These are phyloP conservation scores for Hanseniaspora mollemarum DNA, from an alignment of 805 yeast genomes.

Conservation along the genomic window DNA sequence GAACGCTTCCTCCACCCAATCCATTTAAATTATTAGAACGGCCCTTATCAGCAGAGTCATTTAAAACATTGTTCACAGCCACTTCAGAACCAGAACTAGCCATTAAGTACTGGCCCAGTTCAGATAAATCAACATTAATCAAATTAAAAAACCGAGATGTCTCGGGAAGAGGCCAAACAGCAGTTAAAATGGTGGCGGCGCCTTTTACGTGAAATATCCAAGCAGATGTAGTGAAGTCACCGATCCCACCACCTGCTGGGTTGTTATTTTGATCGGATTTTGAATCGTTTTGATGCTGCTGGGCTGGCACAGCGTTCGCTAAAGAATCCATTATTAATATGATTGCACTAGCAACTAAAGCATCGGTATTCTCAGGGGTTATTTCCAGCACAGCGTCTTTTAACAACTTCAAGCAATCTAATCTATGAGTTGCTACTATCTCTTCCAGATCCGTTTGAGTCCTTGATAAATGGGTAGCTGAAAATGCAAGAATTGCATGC, in stretches of 20 bases:
- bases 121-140: conserved; percentile 80
- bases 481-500: conserved; percentile 83
- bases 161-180: conserved; percentile 85
- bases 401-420: conserved; percentile 69
- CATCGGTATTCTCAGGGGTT: conserved; percentile 77
- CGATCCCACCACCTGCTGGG: background rate
- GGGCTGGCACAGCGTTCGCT: conserved; percentile 68
- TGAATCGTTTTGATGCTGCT: background rate
- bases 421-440: conserved; percentile 73
- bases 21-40: conserved; percentile 25
- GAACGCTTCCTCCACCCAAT: conserved; percentile 17
- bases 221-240: conserved; percentile 63
- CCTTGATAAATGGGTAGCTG: conserved; percentile 82
- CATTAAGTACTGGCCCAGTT: conserved; percentile 52
- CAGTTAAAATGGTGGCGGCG: conserved; percentile 87
- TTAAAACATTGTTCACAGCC: background rate
- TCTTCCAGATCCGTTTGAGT: conserved; percentile 66
- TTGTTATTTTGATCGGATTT: conserved; percentile 24
- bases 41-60: conserved; percentile 20
- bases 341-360: conserved; percentile 83
- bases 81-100: conserved; percentile 20
- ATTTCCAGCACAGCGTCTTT: conserved; percentile 80
- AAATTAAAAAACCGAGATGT: conserved; percentile 54
- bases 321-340: conserved; percentile 84
- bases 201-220: conserved; percentile 97